Base-by-base conservation (phyloP, 1,139 yeast genomes). In the Saccharomycopsis crataegensis region DNA sequence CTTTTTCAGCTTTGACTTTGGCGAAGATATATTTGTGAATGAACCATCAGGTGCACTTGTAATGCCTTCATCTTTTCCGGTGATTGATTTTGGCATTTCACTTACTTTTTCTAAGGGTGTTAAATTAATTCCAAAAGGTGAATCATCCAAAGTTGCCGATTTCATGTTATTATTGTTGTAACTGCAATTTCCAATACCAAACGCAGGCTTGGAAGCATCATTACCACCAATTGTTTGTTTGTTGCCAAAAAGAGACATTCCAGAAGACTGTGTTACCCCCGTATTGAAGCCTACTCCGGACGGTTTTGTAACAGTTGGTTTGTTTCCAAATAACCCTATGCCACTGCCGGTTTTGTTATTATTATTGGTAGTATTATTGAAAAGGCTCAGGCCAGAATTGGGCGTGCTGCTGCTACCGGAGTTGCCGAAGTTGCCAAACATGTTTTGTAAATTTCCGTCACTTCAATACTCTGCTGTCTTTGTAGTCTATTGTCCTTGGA, bases 1-100 rank as follows among this genome's bases (percentile, higher is more conserved):
- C 31, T 28, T 28, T 9, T 32, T 22, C 14, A 37, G 12, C 32
- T 38, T 41, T 16, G 43, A 42, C 17, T 32, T 28, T 6, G 44
- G 43, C 3, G 49, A 31, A n/a, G 14, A 32, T 8, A 6, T 31
- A 8, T 8, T 8, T 22, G 33, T 9, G 16, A 16, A 12, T 2
- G 43, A 17, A 7, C 8, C 17, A 33, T 40, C 45, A 16, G 12
- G 37, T 6, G 45, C 14, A 12, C 28, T 3, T 7, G 34, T 7
- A 7, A 8, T 12, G 6, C 42, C 11, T 8, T 42, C 34, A 12
- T 31, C 43, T 31, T 44, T 33, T 8, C 17, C 44, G n/a, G 55
- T 51, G 22, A 56, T 51, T 14, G 55, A 46, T n/a, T 51, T 38
- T 6, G 58, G 58, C 58, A 56, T 56, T 33, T 53, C 53, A 6